Evolutionary conservation across 2,329 filamentous ascomycete genomes (phyloP).

Genomic region (Cladosporium cucumerinum): DNA sequence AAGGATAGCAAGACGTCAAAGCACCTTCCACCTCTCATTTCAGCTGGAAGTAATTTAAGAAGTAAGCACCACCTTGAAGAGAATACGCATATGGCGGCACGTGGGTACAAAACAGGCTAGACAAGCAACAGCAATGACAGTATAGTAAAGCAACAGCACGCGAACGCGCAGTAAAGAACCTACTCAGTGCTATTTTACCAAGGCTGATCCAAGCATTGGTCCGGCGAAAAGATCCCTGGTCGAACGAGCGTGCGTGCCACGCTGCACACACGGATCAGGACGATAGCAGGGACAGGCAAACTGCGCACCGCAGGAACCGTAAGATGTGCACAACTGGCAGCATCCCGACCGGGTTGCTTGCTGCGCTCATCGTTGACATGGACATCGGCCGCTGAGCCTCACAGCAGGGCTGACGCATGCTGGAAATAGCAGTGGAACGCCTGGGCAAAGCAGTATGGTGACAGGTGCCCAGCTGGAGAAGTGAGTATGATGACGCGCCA

Average conservation of each 20-base stretch:
- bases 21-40: background rate
- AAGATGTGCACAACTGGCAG: background rate
- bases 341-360: background rate
- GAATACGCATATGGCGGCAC: background rate
- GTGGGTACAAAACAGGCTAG: background rate
- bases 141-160: background rate
- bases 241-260: background rate
- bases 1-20: background rate
- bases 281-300: background rate
- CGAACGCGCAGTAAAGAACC: conserved; percentile 3
- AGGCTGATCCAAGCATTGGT: conserved; percentile 1
- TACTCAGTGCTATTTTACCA: background rate
- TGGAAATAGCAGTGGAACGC: background rate
- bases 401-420: background rate
- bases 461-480: background rate
- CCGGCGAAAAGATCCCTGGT: background rate
- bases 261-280: background rate
- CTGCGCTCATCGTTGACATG: background rate
- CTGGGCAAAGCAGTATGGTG: background rate
- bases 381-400: conserved; percentile 2
- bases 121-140: background rate
- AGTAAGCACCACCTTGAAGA: conserved; percentile 1
- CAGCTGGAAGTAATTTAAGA: background rate
- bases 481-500: background rate
- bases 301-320: background rate